Base-by-base conservation (phyloP, 495 filamentous ascomycete species). In the Podospora conica region DNA sequence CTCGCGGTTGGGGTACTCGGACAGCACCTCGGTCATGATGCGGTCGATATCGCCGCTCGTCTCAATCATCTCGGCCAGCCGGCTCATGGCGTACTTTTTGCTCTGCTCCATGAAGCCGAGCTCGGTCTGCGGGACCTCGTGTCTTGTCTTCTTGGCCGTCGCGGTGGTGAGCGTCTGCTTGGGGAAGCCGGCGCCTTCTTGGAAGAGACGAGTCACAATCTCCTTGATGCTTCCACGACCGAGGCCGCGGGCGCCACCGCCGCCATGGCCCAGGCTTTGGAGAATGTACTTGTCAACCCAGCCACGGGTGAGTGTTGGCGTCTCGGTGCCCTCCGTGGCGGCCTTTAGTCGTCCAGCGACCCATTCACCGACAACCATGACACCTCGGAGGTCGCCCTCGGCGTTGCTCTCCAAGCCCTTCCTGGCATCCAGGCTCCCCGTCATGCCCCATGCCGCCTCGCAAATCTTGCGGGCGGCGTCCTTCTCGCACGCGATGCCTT, bases 331-430 rank as follows among this genome's bases (percentile, higher is more conserved):
- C 8, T 48, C 40, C 11, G 74, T 69, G 8, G 79, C 81, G 15
- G 89, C 85, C 66, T 85, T 84, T 33, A 97, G 78, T 70, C 91
- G 91, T 28, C 88, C 84, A 31, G 95, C 94, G 54, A 95, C 91
- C 92, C 93, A 97, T 82, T 98, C 93, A 27, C 91, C 91, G 9
- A 94, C 90, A 9, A 98, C 95, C 81, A 98, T 90, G 27, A 97
- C 85, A 23, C 92, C 91, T 68, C 95, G 86, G 33, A 98, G 88
- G 75, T 98, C 95, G 48, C 95, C 95, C 71, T 96, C 92, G 11
- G 87, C 87, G 56, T 88, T 89, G 59, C 88, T 79, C 73, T 75
- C 82, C 70, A 71, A 82, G 70, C 79, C 91, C 78, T 75, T 85
- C 62, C 74, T 79, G 18, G 79, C 76, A 21, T 83, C 79, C 11